Evolutionary conservation across 805 yeast species (phyloP).

Genomic region (Tetrapisispora phaffii): DNA sequence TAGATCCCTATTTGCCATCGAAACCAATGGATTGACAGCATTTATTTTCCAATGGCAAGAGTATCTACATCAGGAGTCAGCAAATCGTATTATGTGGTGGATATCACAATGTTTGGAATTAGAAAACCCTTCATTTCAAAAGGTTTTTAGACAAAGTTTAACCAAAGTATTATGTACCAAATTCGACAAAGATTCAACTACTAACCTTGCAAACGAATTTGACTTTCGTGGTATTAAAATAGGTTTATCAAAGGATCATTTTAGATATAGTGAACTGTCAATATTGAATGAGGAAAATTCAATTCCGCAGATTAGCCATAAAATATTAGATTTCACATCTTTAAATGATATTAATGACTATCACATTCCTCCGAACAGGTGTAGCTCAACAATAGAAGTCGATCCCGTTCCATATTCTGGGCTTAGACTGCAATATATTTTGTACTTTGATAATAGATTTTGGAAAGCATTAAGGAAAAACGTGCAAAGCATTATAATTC

Average conservation of each 20-base stretch:
- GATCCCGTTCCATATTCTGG: slow-evolving; percentile 12
- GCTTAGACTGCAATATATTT: slow-evolving; percentile 49
- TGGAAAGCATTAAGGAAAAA: slow-evolving; percentile 42
- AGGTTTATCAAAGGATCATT: slow-evolving; percentile 11
- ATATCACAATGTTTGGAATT: slow-evolving; percentile 33
- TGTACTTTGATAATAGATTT: slow-evolving; percentile 51
- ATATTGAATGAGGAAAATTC: slow-evolving; percentile 28
- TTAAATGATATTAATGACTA: not conserved
- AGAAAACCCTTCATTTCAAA: slow-evolving; percentile 33
- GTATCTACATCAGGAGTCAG: slow-evolving; percentile 39
- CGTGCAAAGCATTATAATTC: slow-evolving; percentile 41
- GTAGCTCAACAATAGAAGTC: not conserved
- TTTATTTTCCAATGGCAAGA: slow-evolving; percentile 45
- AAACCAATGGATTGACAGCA: slow-evolving; percentile 44
- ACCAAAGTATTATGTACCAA: slow-evolving; percentile 35
- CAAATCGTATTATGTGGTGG: slow-evolving; percentile 43
- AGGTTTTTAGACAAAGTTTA: slow-evolving; percentile 32
- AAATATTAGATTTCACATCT: slow-evolving; percentile 8
- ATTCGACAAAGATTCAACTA: slow-evolving; percentile 8
- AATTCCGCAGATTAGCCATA: slow-evolving; percentile 31
- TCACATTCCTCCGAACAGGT: not conserved
- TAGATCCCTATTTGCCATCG: slow-evolving; percentile 33
- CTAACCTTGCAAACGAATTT: slow-evolving; percentile 19
- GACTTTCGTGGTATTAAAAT: slow-evolving; percentile 17
- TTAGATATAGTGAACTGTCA: slow-evolving; percentile 22